Evolutionary conservation across 495 filamentous ascomycete genomes (phyloP).

Genomic region (Aspergillus mulundensis): DNA sequence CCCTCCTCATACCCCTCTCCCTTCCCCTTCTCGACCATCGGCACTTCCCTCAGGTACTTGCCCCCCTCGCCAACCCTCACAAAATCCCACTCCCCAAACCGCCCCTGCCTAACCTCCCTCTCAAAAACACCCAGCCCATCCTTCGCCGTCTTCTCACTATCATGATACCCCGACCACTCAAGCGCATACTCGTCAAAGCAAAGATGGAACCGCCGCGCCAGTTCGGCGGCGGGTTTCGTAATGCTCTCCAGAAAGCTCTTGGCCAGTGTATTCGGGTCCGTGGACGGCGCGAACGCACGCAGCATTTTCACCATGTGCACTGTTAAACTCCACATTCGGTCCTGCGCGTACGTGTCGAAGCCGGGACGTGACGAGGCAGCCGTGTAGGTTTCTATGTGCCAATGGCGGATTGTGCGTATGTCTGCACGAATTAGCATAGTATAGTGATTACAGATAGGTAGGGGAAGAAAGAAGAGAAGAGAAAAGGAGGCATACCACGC

Average conservation of each 20-base stretch:
- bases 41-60: background rate
- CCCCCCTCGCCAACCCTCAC: background rate
- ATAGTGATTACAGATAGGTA: background rate
- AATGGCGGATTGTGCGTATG: background rate
- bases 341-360: background rate
- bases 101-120: background rate
- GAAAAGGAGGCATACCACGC: background rate
- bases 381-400: slow-evolving; percentile 7
- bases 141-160: background rate
- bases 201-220: slow-evolving; percentile 4
- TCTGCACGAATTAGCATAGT: background rate
- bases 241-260: background rate
- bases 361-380: background rate
- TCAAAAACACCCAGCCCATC: background rate
- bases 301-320: background rate
- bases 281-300: background rate
- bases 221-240: background rate
- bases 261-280: background rate
- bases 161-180: slow-evolving; percentile 4
- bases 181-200: slow-evolving; percentile 1
- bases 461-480: background rate
- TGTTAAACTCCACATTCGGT: background rate
- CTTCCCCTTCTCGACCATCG: background rate
- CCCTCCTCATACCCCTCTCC: background rate
- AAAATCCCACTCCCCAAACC: slow-evolving; percentile 3